These are phyloP conservation scores for Conticribra weissflogii DNA, from an alignment of 108 stramenopile genomes.

Conservation along the genomic window DNA sequence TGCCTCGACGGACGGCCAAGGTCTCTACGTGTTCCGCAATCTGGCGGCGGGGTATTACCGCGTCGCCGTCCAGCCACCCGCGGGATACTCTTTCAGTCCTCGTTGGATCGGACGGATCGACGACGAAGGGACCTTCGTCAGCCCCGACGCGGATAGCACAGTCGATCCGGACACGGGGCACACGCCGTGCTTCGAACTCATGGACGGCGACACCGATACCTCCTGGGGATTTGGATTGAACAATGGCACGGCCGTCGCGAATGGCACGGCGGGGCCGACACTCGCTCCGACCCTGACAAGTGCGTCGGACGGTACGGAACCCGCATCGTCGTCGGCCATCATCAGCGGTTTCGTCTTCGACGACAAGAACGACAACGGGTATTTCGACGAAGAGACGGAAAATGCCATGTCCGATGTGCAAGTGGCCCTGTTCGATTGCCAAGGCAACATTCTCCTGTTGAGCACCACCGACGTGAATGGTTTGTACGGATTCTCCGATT, in stretches of 20 bases:
- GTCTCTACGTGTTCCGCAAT: slow-evolving; percentile 31
- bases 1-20: slow-evolving; percentile 24
- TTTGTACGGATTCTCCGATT: slow-evolving; percentile 41
- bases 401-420: slow-evolving; percentile 14
- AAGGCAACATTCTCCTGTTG: slow-evolving; percentile 13
- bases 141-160: slow-evolving; percentile 10
- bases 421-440: slow-evolving; percentile 43
- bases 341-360: slow-evolving; percentile 21
- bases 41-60: slow-evolving; percentile 26
- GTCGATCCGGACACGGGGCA: slow-evolving; percentile 28
- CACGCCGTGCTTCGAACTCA: slow-evolving; percentile 28
- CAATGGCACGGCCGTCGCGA: not conserved
- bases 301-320: not conserved
- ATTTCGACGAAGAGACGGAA: slow-evolving; percentile 25
- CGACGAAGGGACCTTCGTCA: not conserved
- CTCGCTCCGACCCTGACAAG: not conserved
- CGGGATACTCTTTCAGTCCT: slow-evolving; percentile 25
- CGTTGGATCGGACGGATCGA: slow-evolving; percentile 21
- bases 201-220: slow-evolving; percentile 6
- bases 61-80: slow-evolving; percentile 17
- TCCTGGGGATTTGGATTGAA: slow-evolving; percentile 22
- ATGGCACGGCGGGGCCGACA: not conserved
- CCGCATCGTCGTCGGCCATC: slow-evolving; percentile 1
- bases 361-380: slow-evolving; percentile 17
- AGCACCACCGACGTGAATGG: slow-evolving; percentile 42